Evolutionary conservation across 805 yeast genomes (phyloP).

Genomic region (Candida oleophila): DNA sequence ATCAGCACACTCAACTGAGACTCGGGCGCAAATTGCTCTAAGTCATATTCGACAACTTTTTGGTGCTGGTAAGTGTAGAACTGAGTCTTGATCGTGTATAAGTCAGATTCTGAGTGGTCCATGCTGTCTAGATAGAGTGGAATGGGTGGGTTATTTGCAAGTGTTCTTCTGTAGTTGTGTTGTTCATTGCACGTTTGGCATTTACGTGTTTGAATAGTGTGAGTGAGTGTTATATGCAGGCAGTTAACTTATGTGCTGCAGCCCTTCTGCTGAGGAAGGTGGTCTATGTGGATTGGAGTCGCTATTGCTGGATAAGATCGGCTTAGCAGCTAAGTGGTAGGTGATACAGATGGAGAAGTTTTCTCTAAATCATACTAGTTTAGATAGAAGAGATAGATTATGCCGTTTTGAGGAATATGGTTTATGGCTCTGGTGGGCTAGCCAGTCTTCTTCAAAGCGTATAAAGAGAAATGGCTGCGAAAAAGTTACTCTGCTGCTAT

Average conservation of each 20-base stretch:
- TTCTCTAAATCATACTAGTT: too few species aligned
- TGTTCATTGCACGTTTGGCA: neutral
- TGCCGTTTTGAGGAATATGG: too few species aligned
- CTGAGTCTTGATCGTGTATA: slow-evolving; percentile 54
- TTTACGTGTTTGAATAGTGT: neutral
- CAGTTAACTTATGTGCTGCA: too few species aligned
- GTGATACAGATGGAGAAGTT: too few species aligned
- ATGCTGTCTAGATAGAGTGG: slow-evolving; percentile 19
- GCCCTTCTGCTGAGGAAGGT: too few species aligned
- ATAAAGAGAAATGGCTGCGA: neutral
- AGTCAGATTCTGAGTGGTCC: slow-evolving; percentile 46
- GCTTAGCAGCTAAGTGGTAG: too few species aligned
- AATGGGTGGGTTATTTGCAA: neutral
- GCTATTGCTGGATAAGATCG: too few species aligned
- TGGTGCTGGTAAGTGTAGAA: slow-evolving; percentile 60
- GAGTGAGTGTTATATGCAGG: neutral
- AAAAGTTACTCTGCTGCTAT: too few species aligned
- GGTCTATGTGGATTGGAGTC: too few species aligned
- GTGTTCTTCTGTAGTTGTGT: neutral
- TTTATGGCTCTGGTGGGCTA: too few species aligned
- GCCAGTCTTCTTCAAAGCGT: too few species aligned
- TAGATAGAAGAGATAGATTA: too few species aligned
- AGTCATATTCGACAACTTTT: slow-evolving; percentile 37
- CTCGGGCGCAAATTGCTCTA: slow-evolving; percentile 38
- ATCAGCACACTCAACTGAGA: slow-evolving; percentile 39